Evolutionary conservation across 1,284 basidiomycete genomes (phyloP), one percentile per base, ranked within the genome.

Genomic region (Volvariella volvacea): DNA sequence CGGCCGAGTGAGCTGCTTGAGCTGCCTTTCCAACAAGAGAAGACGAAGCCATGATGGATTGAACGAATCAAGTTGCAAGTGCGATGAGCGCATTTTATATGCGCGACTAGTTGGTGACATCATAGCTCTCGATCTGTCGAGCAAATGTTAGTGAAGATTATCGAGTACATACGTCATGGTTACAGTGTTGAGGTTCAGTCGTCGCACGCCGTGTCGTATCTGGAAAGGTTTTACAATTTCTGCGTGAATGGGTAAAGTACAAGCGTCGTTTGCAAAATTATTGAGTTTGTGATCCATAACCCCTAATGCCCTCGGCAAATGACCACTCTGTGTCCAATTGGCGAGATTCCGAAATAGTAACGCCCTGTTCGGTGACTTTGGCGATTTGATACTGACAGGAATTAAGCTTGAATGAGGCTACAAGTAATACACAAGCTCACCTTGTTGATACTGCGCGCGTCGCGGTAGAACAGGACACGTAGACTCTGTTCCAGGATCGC

Each of bases 391-490:
- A 99, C 92, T 96, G 25, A 28, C 6, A 49, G 9, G 42, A 10
- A n/a, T 31, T 9, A 30, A 44, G 17, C 3, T 21, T 17, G 14
- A 41, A 30, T 7, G 12, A 16, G 8, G 36, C 19, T 32, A 22
- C 1, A 21, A 21, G 22, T 8, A 25, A 19, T 14, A 21, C 31
- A 37, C 10, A 14, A 38, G 62, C 75, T 33, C 51, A 92, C 93
- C 79, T 98, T 94, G 76, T 99, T 92, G 64, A 96, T 70, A 71
- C 88, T 92, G 57, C 96, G 79, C 2, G 95, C 95, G 59, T 99
- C 96, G 39, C 95, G 82, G 69, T 99, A 99, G 71, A 88, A 99
- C 43, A 99, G 73, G 9, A 99, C 94, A 56, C 86, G 86, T 85
- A 99, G 89, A 62, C 88, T 86, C 44, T 90, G 81, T 57, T 89